Conservation (phyloP, 805 yeast genomes). For the Ogataea salicorniae region DNA sequence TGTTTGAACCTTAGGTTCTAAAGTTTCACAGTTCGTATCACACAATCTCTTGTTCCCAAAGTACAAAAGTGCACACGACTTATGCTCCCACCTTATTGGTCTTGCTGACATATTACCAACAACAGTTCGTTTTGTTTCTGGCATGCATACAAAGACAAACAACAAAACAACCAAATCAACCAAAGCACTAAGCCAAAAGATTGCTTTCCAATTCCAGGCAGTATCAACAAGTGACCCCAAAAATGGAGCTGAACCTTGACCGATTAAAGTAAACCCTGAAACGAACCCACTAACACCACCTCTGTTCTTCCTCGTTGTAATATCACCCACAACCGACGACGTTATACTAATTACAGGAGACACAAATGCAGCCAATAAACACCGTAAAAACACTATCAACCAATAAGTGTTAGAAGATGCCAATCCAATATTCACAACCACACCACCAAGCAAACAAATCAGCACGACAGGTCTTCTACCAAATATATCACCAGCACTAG, state of each 20-base stretch:
- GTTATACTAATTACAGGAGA: slow-evolving; percentile 71
- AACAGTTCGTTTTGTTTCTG: slow-evolving; percentile 69
- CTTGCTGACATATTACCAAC: slow-evolving; percentile 70
- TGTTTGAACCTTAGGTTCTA: slow-evolving; percentile 8
- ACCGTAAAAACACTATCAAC: slow-evolving; percentile 59
- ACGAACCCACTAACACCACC: slow-evolving; percentile 68
- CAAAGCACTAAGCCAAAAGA: slow-evolving; percentile 72
- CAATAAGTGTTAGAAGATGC: slow-evolving; percentile 56
- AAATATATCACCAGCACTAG: slow-evolving; percentile 59
- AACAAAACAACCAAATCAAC: slow-evolving; percentile 46
- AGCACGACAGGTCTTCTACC: slow-evolving; percentile 72
- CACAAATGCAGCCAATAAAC: slow-evolving; percentile 73
- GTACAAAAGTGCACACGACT: slow-evolving; percentile 38
- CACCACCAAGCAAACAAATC: slow-evolving; percentile 47
- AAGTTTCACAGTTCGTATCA: slow-evolving; percentile 23
- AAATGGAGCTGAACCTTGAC: slow-evolving; percentile 78
- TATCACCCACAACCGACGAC: slow-evolving; percentile 71
- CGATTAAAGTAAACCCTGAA: slow-evolving; percentile 60
- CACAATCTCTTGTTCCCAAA: slow-evolving; percentile 29
- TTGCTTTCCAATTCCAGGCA: slow-evolving; percentile 64
- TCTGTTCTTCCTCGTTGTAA: slow-evolving; percentile 57
- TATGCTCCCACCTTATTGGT: slow-evolving; percentile 41
- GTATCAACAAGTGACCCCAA: slow-evolving; percentile 52
- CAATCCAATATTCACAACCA: slow-evolving; percentile 60
- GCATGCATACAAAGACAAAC: slow-evolving; percentile 39